phyloP scores from a whole-genome alignment of 2,329 filamentous ascomycete genomes.

The Stagonosporopsis cucurbitacearum region DNA sequence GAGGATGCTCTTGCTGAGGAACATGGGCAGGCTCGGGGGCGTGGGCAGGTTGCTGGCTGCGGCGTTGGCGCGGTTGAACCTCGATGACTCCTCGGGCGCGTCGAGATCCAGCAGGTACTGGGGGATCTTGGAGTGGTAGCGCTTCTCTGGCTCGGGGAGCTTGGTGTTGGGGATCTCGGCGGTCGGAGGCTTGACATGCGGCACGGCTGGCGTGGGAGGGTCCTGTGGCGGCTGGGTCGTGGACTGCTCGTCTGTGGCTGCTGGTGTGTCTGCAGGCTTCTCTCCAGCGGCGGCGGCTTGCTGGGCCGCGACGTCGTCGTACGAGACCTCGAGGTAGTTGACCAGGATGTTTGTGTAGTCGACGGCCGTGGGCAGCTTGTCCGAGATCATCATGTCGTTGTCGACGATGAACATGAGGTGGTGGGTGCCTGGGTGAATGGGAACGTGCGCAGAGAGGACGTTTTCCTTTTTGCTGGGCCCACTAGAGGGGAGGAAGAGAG shows the following conservation, averaged over 20 bases:
- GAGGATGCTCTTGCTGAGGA: slow-evolving; percentile 91
- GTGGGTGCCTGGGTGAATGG: slow-evolving; percentile 90
- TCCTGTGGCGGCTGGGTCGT: slow-evolving; percentile 44
- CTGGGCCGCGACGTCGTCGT: slow-evolving; percentile 66
- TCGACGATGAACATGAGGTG: slow-evolving; percentile 97
- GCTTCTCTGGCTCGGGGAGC: slow-evolving; percentile 48
- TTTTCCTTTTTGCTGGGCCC: slow-evolving; percentile 56
- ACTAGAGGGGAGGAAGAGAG: slow-evolving; percentile 25
- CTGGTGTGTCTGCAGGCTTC: slow-evolving; percentile 20
- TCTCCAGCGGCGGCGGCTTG: slow-evolving; percentile 23
- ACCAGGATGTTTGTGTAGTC: slow-evolving; percentile 98
- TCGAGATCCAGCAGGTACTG: slow-evolving; percentile 88
- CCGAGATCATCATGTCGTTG: slow-evolving; percentile 88
- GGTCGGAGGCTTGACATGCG: slow-evolving; percentile 31
- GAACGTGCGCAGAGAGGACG: slow-evolving; percentile 77
- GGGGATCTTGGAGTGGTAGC: slow-evolving; percentile 78
- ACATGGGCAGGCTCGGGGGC: slow-evolving; percentile 85
- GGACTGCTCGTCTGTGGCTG: slow-evolving; percentile 21
- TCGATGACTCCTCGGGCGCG: slow-evolving; percentile 76
- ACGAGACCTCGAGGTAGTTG: slow-evolving; percentile 94
- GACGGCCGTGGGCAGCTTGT: slow-evolving; percentile 88
- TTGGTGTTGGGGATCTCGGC: slow-evolving; percentile 39
- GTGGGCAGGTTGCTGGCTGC: slow-evolving; percentile 81
- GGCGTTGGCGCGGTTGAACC: slow-evolving; percentile 75
- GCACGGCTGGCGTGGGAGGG: slow-evolving; percentile 49